Conservation (phyloP, 805 yeast species). For the Hanseniaspora pseudoguilliermondii region DNA sequence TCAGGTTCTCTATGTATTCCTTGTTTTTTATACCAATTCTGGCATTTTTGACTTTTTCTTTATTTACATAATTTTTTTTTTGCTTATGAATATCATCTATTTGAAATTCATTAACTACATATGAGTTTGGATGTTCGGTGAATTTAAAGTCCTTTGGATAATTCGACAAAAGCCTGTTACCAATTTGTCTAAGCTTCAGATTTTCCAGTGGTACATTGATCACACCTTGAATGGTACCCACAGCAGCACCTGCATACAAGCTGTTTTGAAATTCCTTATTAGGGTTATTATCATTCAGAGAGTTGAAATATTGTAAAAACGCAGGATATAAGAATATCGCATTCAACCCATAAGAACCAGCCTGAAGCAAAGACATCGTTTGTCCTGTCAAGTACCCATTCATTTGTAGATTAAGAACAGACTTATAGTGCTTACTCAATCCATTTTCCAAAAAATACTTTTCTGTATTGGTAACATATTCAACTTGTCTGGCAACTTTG, state of each 20-base stretch:
- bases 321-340: constrained; percentile 19
- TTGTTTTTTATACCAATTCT: not conserved
- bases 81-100: constrained; percentile 13
- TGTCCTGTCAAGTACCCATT: constrained; percentile 67
- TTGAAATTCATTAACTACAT: constrained; percentile 19
- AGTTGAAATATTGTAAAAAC: not conserved
- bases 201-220: constrained; percentile 87
- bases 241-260: constrained; percentile 66
- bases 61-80: not conserved
- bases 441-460: constrained; percentile 22
- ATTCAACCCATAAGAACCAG: constrained; percentile 54
- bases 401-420: constrained; percentile 53
- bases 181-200: constrained; percentile 68
- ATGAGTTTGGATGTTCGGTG: constrained; percentile 22
- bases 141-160: constrained; percentile 20
- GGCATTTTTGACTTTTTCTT: too few species aligned
- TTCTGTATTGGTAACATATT: constrained; percentile 22
- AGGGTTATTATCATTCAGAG: constrained; percentile 28
- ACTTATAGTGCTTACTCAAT: constrained; percentile 40
- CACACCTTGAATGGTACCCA: constrained; percentile 71
- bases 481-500: constrained; percentile 51
- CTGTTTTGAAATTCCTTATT: constrained; percentile 65
- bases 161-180: constrained; percentile 36
- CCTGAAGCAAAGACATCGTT: constrained; percentile 62
- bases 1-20: not conserved